Base-by-base conservation (phyloP, 2,329 filamentous ascomycete genomes). In the Colletotrichum incanum region DNA sequence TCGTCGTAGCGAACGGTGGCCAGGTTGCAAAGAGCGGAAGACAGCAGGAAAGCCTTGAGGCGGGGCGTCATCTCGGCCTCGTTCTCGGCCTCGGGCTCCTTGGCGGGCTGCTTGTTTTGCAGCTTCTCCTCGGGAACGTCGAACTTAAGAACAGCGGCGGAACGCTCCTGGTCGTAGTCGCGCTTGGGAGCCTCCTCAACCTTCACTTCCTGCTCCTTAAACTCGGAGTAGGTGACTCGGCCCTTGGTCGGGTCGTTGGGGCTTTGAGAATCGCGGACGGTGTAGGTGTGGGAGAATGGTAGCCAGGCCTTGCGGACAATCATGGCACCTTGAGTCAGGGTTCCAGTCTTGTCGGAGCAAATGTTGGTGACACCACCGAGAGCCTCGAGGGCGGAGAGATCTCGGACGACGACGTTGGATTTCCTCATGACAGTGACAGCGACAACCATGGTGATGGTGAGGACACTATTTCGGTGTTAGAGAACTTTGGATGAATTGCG, bases 321-420 rank as follows among this genome's bases (percentile, higher is more conserved):
- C 92, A 93, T 93, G 76, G 90, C 91, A 45, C 91, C 90, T 75
- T 91, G 89, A 0, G 91, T 92, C 18, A 92, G 82, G 0, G 92
- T 94, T 18, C 92, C 92, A 0, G 92, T 93, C 81, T 93, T 93
- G 82, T 93, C 92, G 31, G 91, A 93, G 80, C 92, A 93, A 76
- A 93, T 92, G 77, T 93, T 91, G 68, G 91, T 93, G 31, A 93
- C 91, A 54, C 90, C 91, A 16, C 92, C 92, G 2, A 94, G 86
- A 16, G 91, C 91, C 76, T 94, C 92, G 0, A 93, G 86, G 0
- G 91, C 90, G 4, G 90, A 90, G 54, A 93, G 84, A 76, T 93
- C 91, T 74, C 90, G 86, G 37, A 92, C 89, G 65, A 92, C 89
- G 52, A 92, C 90, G 73, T 92, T 89, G 45, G 89, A 85, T 78